phyloP scores from a whole-genome alignment of 1,284 basidiomycete species.

The Porogramme epimiltina region DNA sequence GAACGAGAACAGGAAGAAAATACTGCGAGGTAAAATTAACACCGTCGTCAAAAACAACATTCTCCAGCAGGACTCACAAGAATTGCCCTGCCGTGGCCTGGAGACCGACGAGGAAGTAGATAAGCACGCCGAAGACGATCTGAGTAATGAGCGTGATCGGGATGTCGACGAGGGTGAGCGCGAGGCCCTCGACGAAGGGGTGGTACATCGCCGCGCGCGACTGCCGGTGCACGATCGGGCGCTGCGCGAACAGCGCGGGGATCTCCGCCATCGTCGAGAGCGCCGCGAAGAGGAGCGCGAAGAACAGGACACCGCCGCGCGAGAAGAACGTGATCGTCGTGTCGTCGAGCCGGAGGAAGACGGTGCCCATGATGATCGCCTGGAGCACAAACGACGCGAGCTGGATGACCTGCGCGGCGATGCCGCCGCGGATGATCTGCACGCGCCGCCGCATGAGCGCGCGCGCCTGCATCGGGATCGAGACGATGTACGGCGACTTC shows the following conservation, averaged over 20 bases:
- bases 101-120: constrained; percentile 70
- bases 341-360: constrained; percentile 68
- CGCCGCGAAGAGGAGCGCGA: constrained; percentile 59
- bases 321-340: constrained; percentile 75
- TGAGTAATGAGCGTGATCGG: constrained; percentile 61
- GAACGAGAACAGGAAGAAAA: constrained; percentile 55
- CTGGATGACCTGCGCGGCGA: constrained; percentile 41
- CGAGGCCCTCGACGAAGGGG: constrained; percentile 66
- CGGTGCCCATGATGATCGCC: constrained; percentile 75
- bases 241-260: constrained; percentile 68
- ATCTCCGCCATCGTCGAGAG: constrained; percentile 73
- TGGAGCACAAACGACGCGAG: constrained; percentile 55
- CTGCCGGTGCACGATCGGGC: constrained; percentile 70
- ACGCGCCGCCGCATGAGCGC: constrained; percentile 65
- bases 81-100: constrained; percentile 56
- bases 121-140: constrained; percentile 51
- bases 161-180: constrained; percentile 71
- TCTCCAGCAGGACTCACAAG: constrained; percentile 46
- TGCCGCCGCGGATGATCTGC: constrained; percentile 69
- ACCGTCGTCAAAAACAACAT: neutral
- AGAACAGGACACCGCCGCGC: constrained; percentile 78
- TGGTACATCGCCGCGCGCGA: constrained; percentile 63
- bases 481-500: constrained; percentile 34
- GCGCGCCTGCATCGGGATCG: constrained; percentile 56
- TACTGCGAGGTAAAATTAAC: too few species aligned